Conservation (phyloP, 495 filamentous ascomycete genomes). For the Xanthoparmelia taractica region DNA sequence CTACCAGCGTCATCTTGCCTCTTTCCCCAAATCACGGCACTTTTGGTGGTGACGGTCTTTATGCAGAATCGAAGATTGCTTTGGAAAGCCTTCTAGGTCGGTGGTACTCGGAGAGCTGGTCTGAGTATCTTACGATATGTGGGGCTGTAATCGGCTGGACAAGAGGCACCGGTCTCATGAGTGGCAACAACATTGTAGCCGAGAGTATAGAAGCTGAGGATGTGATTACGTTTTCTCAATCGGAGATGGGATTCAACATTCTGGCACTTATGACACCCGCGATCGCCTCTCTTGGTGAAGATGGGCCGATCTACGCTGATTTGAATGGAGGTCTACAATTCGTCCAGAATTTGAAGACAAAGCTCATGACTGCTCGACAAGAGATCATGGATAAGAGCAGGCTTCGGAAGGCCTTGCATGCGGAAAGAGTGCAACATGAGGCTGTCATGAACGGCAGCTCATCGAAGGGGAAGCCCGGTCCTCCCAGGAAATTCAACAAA, state of each 20-base stretch:
- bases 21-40: conserved; percentile 27
- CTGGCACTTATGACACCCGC: neutral
- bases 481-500: no score
- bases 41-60: conserved; percentile 28
- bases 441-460: no score
- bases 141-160: conserved; percentile 29
- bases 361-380: no score
- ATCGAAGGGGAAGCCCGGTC: no score
- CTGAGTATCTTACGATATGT: conserved; percentile 23
- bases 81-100: conserved; percentile 23
- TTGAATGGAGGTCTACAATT: neutral
- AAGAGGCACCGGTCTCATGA: conserved; percentile 26
- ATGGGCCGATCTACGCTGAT: neutral
- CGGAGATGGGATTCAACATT: neutral
- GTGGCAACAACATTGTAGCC: conserved; percentile 21
- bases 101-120: conserved; percentile 11
- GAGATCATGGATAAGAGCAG: no score
- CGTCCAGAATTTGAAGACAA: no score
- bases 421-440: no score
- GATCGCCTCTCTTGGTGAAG: neutral
- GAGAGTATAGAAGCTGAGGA: conserved; percentile 19
- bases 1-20: conserved; percentile 21
- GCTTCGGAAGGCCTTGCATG: no score
- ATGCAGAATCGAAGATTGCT: conserved; percentile 27
- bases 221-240: conserved; percentile 16